A percentile compares a stretch with the other conserved stretches of the same genome.
phyloP scores from a whole-genome alignment of 192 early-diverging fungal species.

The Coemansia sp. region DNA sequence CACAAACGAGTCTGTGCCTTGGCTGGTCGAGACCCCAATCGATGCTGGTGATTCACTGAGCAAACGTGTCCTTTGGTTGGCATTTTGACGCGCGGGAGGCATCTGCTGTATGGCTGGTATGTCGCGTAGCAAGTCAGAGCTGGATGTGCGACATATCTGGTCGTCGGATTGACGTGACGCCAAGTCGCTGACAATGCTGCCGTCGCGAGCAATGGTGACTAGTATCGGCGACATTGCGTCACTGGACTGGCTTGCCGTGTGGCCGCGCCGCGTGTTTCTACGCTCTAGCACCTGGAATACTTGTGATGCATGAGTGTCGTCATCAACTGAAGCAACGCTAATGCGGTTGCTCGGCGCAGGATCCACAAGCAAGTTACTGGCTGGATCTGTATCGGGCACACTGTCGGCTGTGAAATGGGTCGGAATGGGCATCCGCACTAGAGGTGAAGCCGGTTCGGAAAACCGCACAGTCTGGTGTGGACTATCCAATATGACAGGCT shows the following conservation, averaged over 20 bases:
- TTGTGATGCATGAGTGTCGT: slow-evolving; percentile 5
- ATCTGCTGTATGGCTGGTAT: neutral
- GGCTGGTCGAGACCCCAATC: slow-evolving; percentile 6
- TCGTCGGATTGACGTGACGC: slow-evolving; percentile 17
- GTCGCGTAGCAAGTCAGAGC: neutral
- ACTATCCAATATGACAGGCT: neutral
- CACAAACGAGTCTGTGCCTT: slow-evolving; percentile 21
- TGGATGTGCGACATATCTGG: neutral
- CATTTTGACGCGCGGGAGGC: neutral
- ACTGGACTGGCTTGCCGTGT: slow-evolving; percentile 3
- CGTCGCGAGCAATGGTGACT: slow-evolving; percentile 36
- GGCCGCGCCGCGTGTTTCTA: slow-evolving; percentile 13
- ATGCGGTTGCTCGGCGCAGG: slow-evolving; percentile 9
- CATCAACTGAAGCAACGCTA: slow-evolving; percentile 20
- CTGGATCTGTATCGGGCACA: slow-evolving; percentile 2
- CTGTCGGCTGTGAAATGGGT: slow-evolving; percentile 1
- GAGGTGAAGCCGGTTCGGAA: neutral
- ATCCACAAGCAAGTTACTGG: neutral
- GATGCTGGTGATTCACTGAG: slow-evolving; percentile 4
- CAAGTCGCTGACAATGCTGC: slow-evolving; percentile 33
- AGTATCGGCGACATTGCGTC: slow-evolving; percentile 29
- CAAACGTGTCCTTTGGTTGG: neutral
- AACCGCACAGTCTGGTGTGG: neutral
- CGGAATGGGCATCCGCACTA: slow-evolving; percentile 13
- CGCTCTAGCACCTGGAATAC: slow-evolving; percentile 24